These are phyloP conservation scores for Pleurotus salmoneostramineus DNA, from an alignment of 768 basidiomycete species.

Conservation along the genomic window DNA sequence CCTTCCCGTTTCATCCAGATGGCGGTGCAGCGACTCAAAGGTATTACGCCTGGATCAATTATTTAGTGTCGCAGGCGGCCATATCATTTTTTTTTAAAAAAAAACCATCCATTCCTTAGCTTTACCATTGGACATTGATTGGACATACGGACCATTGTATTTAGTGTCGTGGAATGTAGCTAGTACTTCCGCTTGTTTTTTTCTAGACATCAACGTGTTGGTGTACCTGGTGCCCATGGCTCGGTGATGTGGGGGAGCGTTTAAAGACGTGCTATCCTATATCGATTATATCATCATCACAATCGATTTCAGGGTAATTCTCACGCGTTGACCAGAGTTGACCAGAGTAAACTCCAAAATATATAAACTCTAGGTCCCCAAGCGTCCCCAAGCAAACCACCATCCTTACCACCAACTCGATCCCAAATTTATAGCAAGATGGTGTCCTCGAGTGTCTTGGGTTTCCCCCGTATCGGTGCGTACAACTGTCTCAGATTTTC, in stretches of 20 bases:
- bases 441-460: conserved; percentile 84
- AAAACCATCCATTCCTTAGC: no score
- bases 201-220: neutral
- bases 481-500: neutral
- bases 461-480: conserved; percentile 87
- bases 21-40: conserved; percentile 34
- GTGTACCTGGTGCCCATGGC: conserved; percentile 3
- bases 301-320: conserved; percentile 8
- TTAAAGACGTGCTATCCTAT: neutral
- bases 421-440: conserved; percentile 33
- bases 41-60: conserved; percentile 22
- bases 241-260: conserved; percentile 7
- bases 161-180: neutral
- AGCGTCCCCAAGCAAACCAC: conserved; percentile 25
- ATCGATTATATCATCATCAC: conserved; percentile 4
- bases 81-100: neutral
- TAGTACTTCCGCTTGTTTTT: conserved; percentile 2
- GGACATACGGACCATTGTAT: neutral
- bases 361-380: conserved; percentile 16
- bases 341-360: conserved; percentile 6
- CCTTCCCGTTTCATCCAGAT: conserved; percentile 30
- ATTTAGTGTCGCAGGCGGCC: conserved; percentile 16
- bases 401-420: conserved; percentile 21
- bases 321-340: conserved; percentile 9
- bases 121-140: neutral